Evolutionary conservation across 2,329 filamentous ascomycete species (phyloP).

Genomic region (Chaetomiaceae sp.): DNA sequence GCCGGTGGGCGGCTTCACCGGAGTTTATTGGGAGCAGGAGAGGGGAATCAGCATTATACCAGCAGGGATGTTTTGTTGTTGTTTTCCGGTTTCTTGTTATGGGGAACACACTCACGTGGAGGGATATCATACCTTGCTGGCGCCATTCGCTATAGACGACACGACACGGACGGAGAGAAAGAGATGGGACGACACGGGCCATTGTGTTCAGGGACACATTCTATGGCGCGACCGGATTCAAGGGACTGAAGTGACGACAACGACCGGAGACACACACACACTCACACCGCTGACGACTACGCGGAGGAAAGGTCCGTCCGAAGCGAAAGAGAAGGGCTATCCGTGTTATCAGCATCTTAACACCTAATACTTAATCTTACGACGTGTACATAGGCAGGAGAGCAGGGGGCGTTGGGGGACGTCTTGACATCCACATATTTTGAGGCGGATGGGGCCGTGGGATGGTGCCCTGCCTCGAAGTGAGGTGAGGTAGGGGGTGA

Average conservation of each 20-base stretch:
- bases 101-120: constrained; percentile 29
- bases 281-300: too few species aligned
- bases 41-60: constrained; percentile 20
- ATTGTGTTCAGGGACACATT: neutral
- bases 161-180: too few species aligned
- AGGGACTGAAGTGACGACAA: neutral
- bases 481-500: neutral
- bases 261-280: neutral
- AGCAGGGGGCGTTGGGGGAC: neutral
- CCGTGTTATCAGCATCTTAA: constrained; percentile 20
- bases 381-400: constrained; percentile 24
- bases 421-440: constrained; percentile 2
- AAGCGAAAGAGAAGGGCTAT: constrained; percentile 1
- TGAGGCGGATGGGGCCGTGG: constrained; percentile 7
- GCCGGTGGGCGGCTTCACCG: constrained; percentile 31
- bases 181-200: too few species aligned
- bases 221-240: constrained; percentile 2
- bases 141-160: constrained; percentile 37
- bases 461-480: neutral
- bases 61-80: constrained; percentile 9
- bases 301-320: constrained; percentile 2
- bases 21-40: constrained; percentile 43
- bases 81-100: too few species aligned
- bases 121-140: constrained; percentile 30
- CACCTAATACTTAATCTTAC: constrained; percentile 29